These are phyloP conservation scores for Helminthosporium solani DNA, from an alignment of 2,329 filamentous ascomycete genomes.

Conservation along the genomic window DNA sequence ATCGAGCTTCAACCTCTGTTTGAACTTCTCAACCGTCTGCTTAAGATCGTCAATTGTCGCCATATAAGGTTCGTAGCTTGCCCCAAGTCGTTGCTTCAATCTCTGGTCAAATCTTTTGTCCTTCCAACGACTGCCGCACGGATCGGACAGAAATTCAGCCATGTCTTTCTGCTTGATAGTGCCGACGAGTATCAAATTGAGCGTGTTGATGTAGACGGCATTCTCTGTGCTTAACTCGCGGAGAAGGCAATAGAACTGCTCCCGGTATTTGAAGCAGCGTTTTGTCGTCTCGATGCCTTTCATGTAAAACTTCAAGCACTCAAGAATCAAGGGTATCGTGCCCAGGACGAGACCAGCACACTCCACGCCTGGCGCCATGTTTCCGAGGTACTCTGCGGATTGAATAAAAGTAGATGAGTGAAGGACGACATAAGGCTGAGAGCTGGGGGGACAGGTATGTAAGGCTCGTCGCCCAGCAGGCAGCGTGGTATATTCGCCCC, in stretches of 20 bases:
- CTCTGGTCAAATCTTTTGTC: constrained; percentile 13
- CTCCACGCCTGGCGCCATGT: constrained; percentile 20
- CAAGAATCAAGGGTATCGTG: constrained; percentile 36
- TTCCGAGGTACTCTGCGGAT: background rate
- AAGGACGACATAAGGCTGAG: background rate
- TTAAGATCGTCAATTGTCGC: constrained; percentile 14
- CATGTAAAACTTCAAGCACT: constrained; percentile 34
- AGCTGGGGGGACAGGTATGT: background rate
- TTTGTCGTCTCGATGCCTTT: constrained; percentile 33
- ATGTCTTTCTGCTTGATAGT: constrained; percentile 22
- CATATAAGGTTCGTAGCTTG: constrained; percentile 17
- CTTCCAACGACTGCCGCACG: constrained; percentile 23
- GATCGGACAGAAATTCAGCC: constrained; percentile 20
- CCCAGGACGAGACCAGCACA: constrained; percentile 30
- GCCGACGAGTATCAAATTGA: constrained; percentile 24
- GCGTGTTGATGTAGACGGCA: constrained; percentile 29
- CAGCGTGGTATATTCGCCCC: background rate
- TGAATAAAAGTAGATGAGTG: background rate
- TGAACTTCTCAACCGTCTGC: constrained; percentile 12
- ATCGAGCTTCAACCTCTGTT: constrained; percentile 18
- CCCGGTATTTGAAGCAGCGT: constrained; percentile 22
- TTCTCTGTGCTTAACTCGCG: constrained; percentile 23
- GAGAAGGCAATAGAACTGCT: constrained; percentile 22
- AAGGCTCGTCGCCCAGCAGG: background rate
- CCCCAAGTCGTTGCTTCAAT: constrained; percentile 16